A percentile compares a stretch with the other conserved stretches of the same genome.
Conservation (phyloP, 2,329 filamentous ascomycete species). For the Fusarium pininemorale region DNA sequence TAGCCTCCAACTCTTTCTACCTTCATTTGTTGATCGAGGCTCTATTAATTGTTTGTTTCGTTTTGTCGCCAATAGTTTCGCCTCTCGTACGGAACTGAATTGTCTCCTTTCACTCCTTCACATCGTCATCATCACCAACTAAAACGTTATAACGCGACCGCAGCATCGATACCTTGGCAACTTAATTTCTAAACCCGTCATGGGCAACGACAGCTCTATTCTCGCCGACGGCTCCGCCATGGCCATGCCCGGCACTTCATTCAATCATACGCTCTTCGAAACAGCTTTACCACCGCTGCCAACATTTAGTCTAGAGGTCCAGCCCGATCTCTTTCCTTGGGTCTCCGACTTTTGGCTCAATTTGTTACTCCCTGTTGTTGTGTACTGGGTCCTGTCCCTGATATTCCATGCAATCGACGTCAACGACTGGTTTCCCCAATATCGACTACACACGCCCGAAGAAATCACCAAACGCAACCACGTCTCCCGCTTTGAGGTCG, state of each 20-base stretch:
- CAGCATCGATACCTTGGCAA: slow-evolving; percentile 11
- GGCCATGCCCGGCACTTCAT: slow-evolving; percentile 43
- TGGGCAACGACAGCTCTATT: slow-evolving; percentile 51
- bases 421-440: slow-evolving; percentile 86
- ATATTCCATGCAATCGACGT: slow-evolving; percentile 89
- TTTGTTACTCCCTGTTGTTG: slow-evolving; percentile 78
- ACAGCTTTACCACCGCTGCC: slow-evolving; percentile 80
- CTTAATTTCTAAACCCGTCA: slow-evolving; percentile 39
- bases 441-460: slow-evolving; percentile 93
- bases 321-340: slow-evolving; percentile 77
- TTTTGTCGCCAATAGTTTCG: slow-evolving; percentile 2
- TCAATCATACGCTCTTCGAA: slow-evolving; percentile 66
- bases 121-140: background rate
- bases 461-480: slow-evolving; percentile 90
- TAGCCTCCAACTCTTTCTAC: slow-evolving; percentile 1
- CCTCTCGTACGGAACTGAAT: slow-evolving; percentile 2
- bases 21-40: slow-evolving; percentile 27
- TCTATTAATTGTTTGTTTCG: slow-evolving; percentile 22
- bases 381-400: slow-evolving; percentile 88
- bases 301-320: slow-evolving; percentile 75
- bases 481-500: slow-evolving; percentile 83
- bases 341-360: slow-evolving; percentile 84
- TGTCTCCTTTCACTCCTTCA: slow-evolving; percentile 9
- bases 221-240: slow-evolving; percentile 50
- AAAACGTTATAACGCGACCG: slow-evolving; percentile 10